A percentile compares a stretch with the other conserved stretches of the same genome.
Evolutionary conservation across 495 filamentous ascomycete species (phyloP).

Genomic region (Neurospora sp.): DNA sequence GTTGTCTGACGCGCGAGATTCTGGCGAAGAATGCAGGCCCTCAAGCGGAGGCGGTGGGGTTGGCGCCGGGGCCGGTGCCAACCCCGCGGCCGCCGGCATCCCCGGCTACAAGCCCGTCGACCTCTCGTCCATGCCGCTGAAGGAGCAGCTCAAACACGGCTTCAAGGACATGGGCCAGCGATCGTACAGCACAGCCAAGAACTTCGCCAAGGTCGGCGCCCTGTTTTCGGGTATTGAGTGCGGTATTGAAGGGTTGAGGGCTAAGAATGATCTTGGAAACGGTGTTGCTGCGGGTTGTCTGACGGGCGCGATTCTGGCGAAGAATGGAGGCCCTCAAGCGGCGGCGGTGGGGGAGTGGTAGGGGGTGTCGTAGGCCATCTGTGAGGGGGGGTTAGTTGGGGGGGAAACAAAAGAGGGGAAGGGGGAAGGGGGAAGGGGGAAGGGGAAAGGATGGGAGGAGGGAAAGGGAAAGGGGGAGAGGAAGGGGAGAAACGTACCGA

Average conservation of each 20-base stretch:
- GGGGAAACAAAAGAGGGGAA: not conserved
- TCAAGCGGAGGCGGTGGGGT: no score
- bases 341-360: slow-evolving; percentile 40
- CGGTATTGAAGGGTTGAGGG: slow-evolving; percentile 81
- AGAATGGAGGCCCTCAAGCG: slow-evolving; percentile 81
- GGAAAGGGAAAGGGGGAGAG: not conserved
- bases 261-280: slow-evolving; percentile 90
- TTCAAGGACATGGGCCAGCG: slow-evolving; percentile 90
- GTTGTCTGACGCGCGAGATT: no score
- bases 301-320: slow-evolving; percentile 78
- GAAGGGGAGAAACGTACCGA: slow-evolving; percentile 45
- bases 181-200: slow-evolving; percentile 79
- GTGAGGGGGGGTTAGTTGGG: not conserved
- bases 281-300: slow-evolving; percentile 81
- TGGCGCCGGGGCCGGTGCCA: no score
- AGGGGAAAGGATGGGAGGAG: not conserved
- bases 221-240: slow-evolving; percentile 91
- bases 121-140: slow-evolving; percentile 55
- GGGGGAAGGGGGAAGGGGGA: not conserved
- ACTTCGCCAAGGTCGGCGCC: slow-evolving; percentile 85
- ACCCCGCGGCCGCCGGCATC: slow-evolving; percentile 8
- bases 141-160: slow-evolving; percentile 69
- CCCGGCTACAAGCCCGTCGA: slow-evolving; percentile 33
- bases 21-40: no score
- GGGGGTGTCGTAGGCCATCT: slow-evolving; percentile 31